phyloP scores from a whole-genome alignment of 768 basidiomycete genomes.

The Mrakia gelida region DNA sequence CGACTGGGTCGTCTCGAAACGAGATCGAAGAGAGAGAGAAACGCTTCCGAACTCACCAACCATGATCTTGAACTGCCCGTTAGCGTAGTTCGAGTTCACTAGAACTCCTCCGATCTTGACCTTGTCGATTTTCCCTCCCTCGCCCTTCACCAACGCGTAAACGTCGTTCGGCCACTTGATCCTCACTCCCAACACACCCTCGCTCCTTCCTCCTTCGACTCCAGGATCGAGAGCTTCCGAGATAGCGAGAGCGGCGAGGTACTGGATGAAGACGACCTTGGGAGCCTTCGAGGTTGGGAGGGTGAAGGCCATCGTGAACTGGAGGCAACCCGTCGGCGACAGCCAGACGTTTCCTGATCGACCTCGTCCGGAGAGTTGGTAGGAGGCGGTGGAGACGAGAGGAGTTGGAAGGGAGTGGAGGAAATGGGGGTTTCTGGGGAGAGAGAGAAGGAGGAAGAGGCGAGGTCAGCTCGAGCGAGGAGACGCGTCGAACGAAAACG shows the following conservation, averaged over 20 bases:
- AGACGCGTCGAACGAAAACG: background rate
- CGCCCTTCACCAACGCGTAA: conserved; percentile 57
- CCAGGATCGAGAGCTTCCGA: conserved; percentile 70
- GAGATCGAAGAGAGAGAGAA: background rate
- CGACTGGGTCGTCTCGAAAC: background rate
- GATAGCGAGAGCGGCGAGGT: conserved; percentile 85
- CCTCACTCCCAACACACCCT: conserved; percentile 57
- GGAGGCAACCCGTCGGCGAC: conserved; percentile 82
- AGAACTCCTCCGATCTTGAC: conserved; percentile 84
- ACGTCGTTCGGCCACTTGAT: conserved; percentile 98
- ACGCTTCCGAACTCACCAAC: conserved; percentile 57
- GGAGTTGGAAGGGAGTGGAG: conserved; percentile 68
- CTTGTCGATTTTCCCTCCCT: conserved; percentile 51
- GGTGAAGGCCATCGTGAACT: conserved; percentile 71
- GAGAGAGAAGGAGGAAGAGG: background rate
- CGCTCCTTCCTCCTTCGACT: conserved; percentile 46
- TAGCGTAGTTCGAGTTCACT: conserved; percentile 79
- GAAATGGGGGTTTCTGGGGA: conserved; percentile 67
- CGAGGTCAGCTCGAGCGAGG: background rate
- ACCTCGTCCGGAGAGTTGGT: conserved; percentile 82
- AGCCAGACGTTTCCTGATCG: conserved; percentile 88
- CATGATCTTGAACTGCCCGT: conserved; percentile 67
- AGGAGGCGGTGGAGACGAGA: conserved; percentile 74
- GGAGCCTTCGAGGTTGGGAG: conserved; percentile 55
- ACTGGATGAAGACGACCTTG: conserved; percentile 87